phyloP scores from a whole-genome alignment of 352 stramenopile genomes.

The Phytophthora niederhauseri region DNA sequence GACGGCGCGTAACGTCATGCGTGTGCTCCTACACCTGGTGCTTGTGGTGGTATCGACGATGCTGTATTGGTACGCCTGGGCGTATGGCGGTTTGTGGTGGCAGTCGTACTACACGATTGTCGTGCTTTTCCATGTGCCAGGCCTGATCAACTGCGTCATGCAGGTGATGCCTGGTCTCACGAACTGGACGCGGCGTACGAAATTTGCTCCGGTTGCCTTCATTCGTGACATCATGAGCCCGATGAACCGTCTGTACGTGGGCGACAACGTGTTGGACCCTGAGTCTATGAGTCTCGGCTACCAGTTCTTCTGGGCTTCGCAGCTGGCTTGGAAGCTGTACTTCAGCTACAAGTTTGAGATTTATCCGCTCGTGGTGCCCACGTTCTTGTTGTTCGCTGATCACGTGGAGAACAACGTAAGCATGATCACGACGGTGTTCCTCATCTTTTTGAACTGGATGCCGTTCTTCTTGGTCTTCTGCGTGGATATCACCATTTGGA shows the following conservation, averaged over 20 bases:
- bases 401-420: slow-evolving; percentile 91
- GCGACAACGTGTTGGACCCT: slow-evolving; percentile 96
- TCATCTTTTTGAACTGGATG: slow-evolving; percentile 97
- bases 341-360: slow-evolving; percentile 99
- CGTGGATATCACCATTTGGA: slow-evolving; percentile 99
- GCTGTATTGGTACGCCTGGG: slow-evolving; percentile 87
- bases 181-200: slow-evolving; percentile 82
- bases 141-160: slow-evolving; percentile 73
- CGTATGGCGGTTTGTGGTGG: slow-evolving; percentile 64
- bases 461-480: slow-evolving; percentile 98
- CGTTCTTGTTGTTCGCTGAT: slow-evolving; percentile 96
- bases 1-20: slow-evolving; percentile 87
- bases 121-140: slow-evolving; percentile 70
- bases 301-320: slow-evolving; percentile 95
- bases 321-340: slow-evolving; percentile 97
- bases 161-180: slow-evolving; percentile 80
- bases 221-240: slow-evolving; percentile 91
- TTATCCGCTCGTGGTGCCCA: slow-evolving; percentile 94
- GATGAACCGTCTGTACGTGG: slow-evolving; percentile 97
- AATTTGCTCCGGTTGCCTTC: slow-evolving; percentile 66
- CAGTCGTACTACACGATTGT: slow-evolving; percentile 61
- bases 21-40: slow-evolving; percentile 79
- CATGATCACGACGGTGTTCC: slow-evolving; percentile 82
- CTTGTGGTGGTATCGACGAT: slow-evolving; percentile 66
- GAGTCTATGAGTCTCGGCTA: slow-evolving; percentile 91